Evolutionary conservation across 495 filamentous ascomycete species (phyloP).

Genomic region (Penicillium bialowiezense): DNA sequence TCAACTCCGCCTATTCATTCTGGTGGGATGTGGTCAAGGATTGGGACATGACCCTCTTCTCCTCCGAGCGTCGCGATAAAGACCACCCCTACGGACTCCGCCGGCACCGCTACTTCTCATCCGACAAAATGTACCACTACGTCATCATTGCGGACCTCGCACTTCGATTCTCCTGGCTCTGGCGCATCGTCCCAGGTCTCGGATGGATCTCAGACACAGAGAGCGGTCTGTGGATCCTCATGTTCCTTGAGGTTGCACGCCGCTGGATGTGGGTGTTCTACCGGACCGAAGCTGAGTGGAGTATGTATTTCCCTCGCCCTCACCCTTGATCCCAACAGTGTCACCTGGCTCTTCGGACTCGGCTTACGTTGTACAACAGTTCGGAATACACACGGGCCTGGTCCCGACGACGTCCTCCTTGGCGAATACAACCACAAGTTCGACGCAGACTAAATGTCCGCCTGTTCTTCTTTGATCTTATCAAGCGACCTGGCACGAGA

Average conservation of each 20-base stretch:
- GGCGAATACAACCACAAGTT: conserved; percentile 51
- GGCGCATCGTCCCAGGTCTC: conserved; percentile 77
- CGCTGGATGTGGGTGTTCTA: conserved; percentile 98
- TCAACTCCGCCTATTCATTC: conserved; percentile 90
- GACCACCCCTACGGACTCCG: conserved; percentile 78
- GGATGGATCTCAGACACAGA: conserved; percentile 82
- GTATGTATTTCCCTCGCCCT: conserved; percentile 36
- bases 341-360: background rate
- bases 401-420: conserved; percentile 53
- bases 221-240: conserved; percentile 79
- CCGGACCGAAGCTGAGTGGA: conserved; percentile 88
- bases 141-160: conserved; percentile 77
- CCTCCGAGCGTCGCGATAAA: conserved; percentile 43
- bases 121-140: conserved; percentile 71
- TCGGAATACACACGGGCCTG: conserved; percentile 51
- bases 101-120: conserved; percentile 64
- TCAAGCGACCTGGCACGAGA: conserved; percentile 13
- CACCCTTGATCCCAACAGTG: conserved; percentile 1
- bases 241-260: conserved; percentile 79
- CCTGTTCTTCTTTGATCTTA: conserved; percentile 1
- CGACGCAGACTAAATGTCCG: conserved; percentile 45
- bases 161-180: conserved; percentile 84
- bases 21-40: conserved; percentile 98
- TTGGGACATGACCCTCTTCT: conserved; percentile 91
- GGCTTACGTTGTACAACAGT: conserved; percentile 32